Evolutionary conservation across 2,329 filamentous ascomycete species (phyloP).

Genomic region (Alternaria hordeiaustralica): DNA sequence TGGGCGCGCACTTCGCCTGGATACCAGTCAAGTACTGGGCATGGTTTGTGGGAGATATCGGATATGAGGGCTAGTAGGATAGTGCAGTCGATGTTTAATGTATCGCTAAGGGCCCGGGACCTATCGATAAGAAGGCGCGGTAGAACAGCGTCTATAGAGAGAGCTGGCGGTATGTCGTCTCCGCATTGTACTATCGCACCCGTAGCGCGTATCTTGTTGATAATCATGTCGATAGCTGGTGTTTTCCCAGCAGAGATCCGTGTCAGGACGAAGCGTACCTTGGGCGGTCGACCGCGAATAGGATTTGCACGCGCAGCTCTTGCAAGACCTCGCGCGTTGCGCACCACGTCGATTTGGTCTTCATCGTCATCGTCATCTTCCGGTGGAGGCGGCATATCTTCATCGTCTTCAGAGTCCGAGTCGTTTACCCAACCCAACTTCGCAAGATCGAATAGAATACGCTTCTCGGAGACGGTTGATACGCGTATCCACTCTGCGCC

Average conservation of each 20-base stretch:
- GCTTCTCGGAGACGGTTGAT: slow-evolving; percentile 68
- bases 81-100: slow-evolving; percentile 70
- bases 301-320: slow-evolving; percentile 63
- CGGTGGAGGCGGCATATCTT: slow-evolving; percentile 44
- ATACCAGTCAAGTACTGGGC: slow-evolving; percentile 57
- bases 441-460: slow-evolving; percentile 71
- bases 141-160: slow-evolving; percentile 33
- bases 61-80: slow-evolving; percentile 75
- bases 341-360: slow-evolving; percentile 63
- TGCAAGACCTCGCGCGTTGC: slow-evolving; percentile 64
- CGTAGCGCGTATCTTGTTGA: slow-evolving; percentile 62
- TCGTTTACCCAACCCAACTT: slow-evolving; percentile 67
- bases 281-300: slow-evolving; percentile 66
- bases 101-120: slow-evolving; percentile 49
- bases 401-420: slow-evolving; percentile 53
- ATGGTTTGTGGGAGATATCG: slow-evolving; percentile 69
- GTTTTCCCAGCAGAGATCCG: slow-evolving; percentile 60
- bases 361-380: slow-evolving; percentile 59
- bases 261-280: slow-evolving; percentile 66
- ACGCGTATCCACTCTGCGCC: slow-evolving; percentile 73
- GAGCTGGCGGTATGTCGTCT: slow-evolving; percentile 32
- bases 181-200: slow-evolving; percentile 50
- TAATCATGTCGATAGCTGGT: slow-evolving; percentile 62
- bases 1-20: slow-evolving; percentile 69
- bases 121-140: slow-evolving; percentile 48